These are phyloP conservation scores for Talaromyces sp. DNA, from an alignment of 2,329 filamentous ascomycete genomes.

Conservation along the genomic window DNA sequence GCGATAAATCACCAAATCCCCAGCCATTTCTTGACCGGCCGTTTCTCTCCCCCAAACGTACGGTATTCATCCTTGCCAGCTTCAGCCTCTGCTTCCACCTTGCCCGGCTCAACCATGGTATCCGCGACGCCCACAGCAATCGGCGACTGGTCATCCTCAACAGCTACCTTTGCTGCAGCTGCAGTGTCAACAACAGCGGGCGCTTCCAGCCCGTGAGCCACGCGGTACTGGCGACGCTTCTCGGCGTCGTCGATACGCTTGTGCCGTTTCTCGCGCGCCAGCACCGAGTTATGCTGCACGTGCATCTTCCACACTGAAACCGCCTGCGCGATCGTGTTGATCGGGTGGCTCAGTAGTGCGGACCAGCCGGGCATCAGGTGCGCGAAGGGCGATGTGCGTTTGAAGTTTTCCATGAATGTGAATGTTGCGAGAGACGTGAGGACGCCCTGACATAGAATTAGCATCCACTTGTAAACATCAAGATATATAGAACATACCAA, in stretches of 20 bases:
- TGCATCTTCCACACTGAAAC: constrained; percentile 71
- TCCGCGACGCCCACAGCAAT: constrained; percentile 28
- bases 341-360: constrained; percentile 63
- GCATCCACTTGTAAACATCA: neutral
- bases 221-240: constrained; percentile 79
- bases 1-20: constrained; percentile 63
- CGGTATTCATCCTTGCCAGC: constrained; percentile 17
- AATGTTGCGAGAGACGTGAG: constrained; percentile 63
- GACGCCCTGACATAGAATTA: constrained; percentile 48
- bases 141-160: constrained; percentile 32
- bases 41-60: constrained; percentile 34
- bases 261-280: constrained; percentile 66
- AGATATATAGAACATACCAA: constrained; percentile 53
- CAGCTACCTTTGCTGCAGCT: constrained; percentile 16
- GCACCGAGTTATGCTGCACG: constrained; percentile 61
- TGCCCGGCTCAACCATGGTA: neutral
- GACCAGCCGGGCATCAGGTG: constrained; percentile 69
- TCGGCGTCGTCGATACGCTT: constrained; percentile 75
- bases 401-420: constrained; percentile 74
- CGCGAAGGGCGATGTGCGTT: constrained; percentile 68
- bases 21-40: constrained; percentile 69
- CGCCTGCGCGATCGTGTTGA: constrained; percentile 59
- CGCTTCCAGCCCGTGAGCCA: constrained; percentile 73
- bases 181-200: constrained; percentile 29
- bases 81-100: constrained; percentile 10